Percentiles rank a stretch among this genome's conserved stretches.
These are phyloP conservation scores for Naganishia friedmannii DNA, from an alignment of 768 basidiomycete species.

Conservation along the genomic window DNA sequence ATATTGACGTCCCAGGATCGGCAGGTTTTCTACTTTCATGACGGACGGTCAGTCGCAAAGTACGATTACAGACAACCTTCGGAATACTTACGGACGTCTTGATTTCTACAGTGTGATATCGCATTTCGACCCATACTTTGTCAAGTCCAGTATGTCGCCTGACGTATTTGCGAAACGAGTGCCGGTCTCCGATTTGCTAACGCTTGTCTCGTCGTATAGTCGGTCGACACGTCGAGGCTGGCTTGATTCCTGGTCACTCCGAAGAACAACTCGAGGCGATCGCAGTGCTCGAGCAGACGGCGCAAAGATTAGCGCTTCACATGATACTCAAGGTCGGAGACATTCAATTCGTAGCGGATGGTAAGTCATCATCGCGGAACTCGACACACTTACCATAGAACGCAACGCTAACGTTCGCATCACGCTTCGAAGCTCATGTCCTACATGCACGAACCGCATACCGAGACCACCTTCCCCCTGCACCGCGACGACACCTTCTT, in stretches of 20 bases:
- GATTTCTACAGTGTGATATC: constrained; percentile 31
- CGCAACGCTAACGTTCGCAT: background rate
- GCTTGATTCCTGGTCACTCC: constrained; percentile 39
- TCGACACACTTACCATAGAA: background rate
- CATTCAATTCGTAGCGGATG: constrained; percentile 48
- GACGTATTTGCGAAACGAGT: background rate
- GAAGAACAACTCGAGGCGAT: constrained; percentile 44
- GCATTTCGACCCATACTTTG: constrained; percentile 44
- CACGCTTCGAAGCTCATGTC: constrained; percentile 36
- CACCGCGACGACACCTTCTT: constrained; percentile 45
- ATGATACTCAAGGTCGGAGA: constrained; percentile 50
- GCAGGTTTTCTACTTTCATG: constrained; percentile 40
- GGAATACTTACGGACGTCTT: background rate
- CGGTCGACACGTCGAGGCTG: constrained; percentile 39
- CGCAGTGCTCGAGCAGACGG: constrained; percentile 46
- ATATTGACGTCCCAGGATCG: background rate
- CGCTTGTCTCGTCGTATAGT: constrained; percentile 25
- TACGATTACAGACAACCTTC: background rate
- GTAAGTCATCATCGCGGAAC: constrained; percentile 27
- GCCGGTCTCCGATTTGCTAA: background rate
- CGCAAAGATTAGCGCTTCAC: constrained; percentile 44
- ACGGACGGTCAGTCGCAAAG: constrained; percentile 29
- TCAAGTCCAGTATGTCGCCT: constrained; percentile 37
- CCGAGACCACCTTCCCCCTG: constrained; percentile 44
- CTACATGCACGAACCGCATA: constrained; percentile 50